Evolutionary conservation across 1,284 basidiomycete species (phyloP), one percentile per base, ranked within the genome.

Genomic region (Ustilago tritici): DNA sequence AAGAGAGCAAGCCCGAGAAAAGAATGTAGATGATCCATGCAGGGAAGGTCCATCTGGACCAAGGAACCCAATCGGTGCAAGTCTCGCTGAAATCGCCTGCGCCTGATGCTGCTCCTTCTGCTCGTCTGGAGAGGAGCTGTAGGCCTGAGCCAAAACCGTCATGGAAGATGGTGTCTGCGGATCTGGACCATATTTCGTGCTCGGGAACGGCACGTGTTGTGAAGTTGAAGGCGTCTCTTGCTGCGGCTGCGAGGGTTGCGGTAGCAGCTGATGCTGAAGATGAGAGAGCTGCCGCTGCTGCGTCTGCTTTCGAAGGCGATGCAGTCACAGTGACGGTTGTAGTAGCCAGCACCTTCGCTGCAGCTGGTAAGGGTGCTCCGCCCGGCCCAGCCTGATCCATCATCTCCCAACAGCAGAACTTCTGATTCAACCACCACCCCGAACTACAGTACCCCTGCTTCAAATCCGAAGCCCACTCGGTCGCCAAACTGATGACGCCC

Each of bases 371-470:
- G 2, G 82, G 74, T 4, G 74, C 69, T n/a, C 78, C 83, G 28
- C 81, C 80, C 0, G 82, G 82, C 4, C 84, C 84, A 0, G 75
- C 81, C 7, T 69, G 64, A 61, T 86, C 84, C 80, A 81, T 82
- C 65, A 84, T 76, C 85, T 95, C 95, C 93, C 94, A 95, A 86
- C 97, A 99, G 87, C 97, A 99, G 86, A 98, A 98, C 84, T 98
- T 94, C 82, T 94, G 92, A 86, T 95, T 97, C 65, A 99, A 87
- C 96, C 97, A 99, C 97, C 97, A 99, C 3, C 94, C 95, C 65
- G 95, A 93, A 1, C 91, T 90, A 87, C 97, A 99, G 85, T 97
- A 96, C 0, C 97, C 97, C 88, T 95, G 93, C 88, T 98, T 98
- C 73, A 98, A 91, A 86, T 99, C 95, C 1, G 95, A 95, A 10